phyloP scores from a whole-genome alignment of 805 yeast species.

The Candida sakaeoensis region DNA sequence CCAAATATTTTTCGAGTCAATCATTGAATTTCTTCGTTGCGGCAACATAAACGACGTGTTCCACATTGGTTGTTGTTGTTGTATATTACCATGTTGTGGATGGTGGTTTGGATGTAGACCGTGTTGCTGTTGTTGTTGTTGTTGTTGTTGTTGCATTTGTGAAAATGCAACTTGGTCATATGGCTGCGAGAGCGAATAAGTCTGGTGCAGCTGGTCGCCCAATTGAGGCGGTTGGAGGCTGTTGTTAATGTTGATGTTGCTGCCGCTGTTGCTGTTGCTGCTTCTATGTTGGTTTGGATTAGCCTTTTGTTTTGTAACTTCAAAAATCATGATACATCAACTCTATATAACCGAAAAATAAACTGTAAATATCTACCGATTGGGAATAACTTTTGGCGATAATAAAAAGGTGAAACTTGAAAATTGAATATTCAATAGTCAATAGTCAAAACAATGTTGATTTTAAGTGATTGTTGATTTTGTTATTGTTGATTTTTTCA shows the following conservation, averaged over 20 bases:
- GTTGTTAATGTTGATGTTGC: background rate
- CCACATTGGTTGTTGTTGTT: constrained; percentile 2
- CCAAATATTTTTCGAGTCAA: constrained; percentile 6
- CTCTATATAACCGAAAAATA: no score
- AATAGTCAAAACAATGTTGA: no score
- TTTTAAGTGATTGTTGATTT: no score
- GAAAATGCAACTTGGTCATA: background rate
- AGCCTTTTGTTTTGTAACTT: background rate
- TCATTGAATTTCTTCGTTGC: constrained; percentile 3
- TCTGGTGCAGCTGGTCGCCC: background rate
- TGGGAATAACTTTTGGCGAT: no score
- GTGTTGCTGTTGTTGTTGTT: constrained; percentile 3
- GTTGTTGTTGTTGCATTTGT: constrained; percentile 1
- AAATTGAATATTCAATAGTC: no score
- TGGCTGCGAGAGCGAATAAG: background rate
- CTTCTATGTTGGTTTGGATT: background rate
- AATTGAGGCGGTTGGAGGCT: background rate
- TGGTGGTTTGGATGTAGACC: no score
- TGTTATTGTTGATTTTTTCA: no score
- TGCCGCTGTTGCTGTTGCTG: background rate
- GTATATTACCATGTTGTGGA: no score
- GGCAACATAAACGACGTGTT: background rate
- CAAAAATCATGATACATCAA: background rate
- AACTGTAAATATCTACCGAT: no score
- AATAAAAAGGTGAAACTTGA: no score